Conservation (phyloP, 495 filamentous ascomycete genomes). For the Jackrogersella minutella region DNA sequence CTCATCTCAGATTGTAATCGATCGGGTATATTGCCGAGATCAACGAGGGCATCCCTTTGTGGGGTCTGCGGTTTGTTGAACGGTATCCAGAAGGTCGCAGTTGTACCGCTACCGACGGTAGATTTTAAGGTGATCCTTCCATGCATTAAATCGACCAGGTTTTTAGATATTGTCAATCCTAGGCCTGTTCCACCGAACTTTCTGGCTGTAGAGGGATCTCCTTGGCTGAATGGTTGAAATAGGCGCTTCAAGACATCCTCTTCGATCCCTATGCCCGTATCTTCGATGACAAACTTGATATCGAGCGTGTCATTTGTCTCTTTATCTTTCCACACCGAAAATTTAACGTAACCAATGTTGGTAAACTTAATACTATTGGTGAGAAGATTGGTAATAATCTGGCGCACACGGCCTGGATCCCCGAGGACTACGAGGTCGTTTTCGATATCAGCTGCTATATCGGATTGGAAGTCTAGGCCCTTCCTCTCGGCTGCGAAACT, state of each 20-base stretch:
- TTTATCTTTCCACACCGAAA: conserved; percentile 56
- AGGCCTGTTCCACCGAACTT: conserved; percentile 84
- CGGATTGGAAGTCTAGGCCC: conserved; percentile 61
- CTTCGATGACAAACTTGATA: conserved; percentile 71
- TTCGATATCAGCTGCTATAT: conserved; percentile 53
- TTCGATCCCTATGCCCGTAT: conserved; percentile 86
- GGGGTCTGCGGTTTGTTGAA: conserved; percentile 64
- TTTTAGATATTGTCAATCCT: conserved; percentile 82
- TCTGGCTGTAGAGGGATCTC: conserved; percentile 77
- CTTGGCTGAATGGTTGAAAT: conserved; percentile 88
- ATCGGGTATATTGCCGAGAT: conserved; percentile 64
- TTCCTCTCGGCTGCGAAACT: conserved; percentile 66
- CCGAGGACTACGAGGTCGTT: conserved; percentile 66
- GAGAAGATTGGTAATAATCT: conserved; percentile 86
- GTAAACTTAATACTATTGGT: conserved; percentile 93
- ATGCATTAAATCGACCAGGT: conserved; percentile 81
- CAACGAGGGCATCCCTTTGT: conserved; percentile 49
- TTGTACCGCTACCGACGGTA: conserved; percentile 66
- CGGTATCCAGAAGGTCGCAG: conserved; percentile 70
- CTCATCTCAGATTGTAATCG: conserved; percentile 69
- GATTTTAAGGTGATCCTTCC: conserved; percentile 74
- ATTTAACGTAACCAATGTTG: conserved; percentile 70
- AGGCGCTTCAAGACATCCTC: conserved; percentile 74
- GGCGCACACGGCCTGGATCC: conserved; percentile 79
- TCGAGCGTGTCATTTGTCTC: conserved; percentile 58